Evolutionary conservation across 2,329 filamentous ascomycete species (phyloP), one percentile per base, ranked within the genome.

Genomic region (Clarireedia homoeocarpa): DNA sequence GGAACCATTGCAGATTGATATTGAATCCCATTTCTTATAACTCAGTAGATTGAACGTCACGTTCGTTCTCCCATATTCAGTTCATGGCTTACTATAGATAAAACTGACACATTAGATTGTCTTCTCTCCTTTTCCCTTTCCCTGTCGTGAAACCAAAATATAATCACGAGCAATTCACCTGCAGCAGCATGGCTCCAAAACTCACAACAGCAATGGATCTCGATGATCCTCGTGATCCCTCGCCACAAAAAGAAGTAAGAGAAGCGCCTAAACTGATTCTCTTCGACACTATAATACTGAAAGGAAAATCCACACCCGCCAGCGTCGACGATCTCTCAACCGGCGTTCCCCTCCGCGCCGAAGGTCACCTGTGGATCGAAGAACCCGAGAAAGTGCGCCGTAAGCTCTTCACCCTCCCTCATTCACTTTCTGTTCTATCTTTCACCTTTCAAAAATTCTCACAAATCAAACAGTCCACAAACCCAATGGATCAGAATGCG

Each of bases 311-410:
- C 6, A 50, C 17, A 6, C 30, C 40, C 15, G 53, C 53, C 38
- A 55, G 36, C 24, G 47, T 55, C 12, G 27, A 39, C 6, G 53
- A 55, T 50, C 30, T 39, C 14, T 30, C 38, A 14, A 15, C 38
- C 14, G 53, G 53, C 4, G 20, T 53, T 6, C 36, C 39, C 20
- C 38, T 55, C 9, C 26, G 26, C 17, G 53, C 53, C 4, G 46
- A 55, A 17, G 53, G 53, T 26, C 30, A 26, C 27, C 46, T 55
- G 7, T 55, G 53, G 53, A 48, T 55, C 23, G 53, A 55, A 9
- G 40, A 55, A 34, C 46, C 45, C 3, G 34, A 55, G 15, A 55
- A 27, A 55, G 42, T 50, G 12, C 48, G 49, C n/a, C 20, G 53
- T 55, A 15, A 49, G 51, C 20, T 20, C 17, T 53, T 4, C 9